These are phyloP conservation scores for Podaxis sp. DNA, from an alignment of 768 basidiomycete genomes.

Conservation along the genomic window DNA sequence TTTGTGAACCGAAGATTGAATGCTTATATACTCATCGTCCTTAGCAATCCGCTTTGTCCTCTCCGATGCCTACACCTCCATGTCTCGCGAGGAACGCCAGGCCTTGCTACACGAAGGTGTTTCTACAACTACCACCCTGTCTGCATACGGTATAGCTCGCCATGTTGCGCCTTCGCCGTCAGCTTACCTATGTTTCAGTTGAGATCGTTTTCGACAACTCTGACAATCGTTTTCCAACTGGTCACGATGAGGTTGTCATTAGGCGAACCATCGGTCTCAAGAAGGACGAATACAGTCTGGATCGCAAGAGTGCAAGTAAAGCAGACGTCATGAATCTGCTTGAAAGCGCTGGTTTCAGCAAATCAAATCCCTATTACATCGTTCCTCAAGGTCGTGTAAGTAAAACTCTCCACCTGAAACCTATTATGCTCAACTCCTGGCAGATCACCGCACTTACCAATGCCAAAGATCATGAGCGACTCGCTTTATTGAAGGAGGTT, in stretches of 20 bases:
- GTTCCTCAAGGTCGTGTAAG: conserved; percentile 95
- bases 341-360: conserved; percentile 96
- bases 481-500: conserved; percentile 95
- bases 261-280: conserved; percentile 95
- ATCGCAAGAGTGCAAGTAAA: conserved; percentile 93
- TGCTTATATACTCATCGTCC: neutral
- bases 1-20: neutral
- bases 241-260: conserved; percentile 81
- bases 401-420: conserved; percentile 14
- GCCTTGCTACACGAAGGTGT: conserved; percentile 93
- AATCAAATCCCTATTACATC: conserved; percentile 99
- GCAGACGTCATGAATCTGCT: conserved; percentile 97
- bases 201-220: conserved; percentile 97
- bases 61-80: conserved; percentile 95
- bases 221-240: conserved; percentile 92
- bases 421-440: conserved; percentile 9
- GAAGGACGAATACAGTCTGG: conserved; percentile 97
- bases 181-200: conserved; percentile 36
- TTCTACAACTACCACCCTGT: conserved; percentile 82
- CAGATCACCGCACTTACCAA: conserved; percentile 97
- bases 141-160: conserved; percentile 71
- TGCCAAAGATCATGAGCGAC: conserved; percentile 91
- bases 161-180: neutral
- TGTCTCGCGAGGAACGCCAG: conserved; percentile 91
- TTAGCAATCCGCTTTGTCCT: conserved; percentile 95